Evolutionary conservation across 495 filamentous ascomycete species (phyloP).

Genomic region (Penicillium steckii): DNA sequence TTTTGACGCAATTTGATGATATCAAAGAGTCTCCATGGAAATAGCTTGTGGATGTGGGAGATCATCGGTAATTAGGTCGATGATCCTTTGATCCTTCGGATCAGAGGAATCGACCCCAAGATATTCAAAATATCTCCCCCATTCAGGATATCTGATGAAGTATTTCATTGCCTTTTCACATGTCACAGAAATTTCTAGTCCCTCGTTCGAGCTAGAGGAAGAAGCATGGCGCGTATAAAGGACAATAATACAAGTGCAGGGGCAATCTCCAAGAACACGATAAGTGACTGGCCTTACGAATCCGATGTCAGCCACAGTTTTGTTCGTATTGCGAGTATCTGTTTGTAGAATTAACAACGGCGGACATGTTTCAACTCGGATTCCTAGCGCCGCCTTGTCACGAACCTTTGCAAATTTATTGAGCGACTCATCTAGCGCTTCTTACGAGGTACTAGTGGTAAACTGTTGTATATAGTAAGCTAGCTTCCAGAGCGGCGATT

Average conservation of each 20-base stretch:
- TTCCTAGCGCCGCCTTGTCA: constrained; percentile 33
- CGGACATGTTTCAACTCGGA: constrained; percentile 17
- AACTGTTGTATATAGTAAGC: constrained; percentile 37
- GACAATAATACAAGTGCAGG: constrained; percentile 13
- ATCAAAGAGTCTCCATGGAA: too few relatives aligned
- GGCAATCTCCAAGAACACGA: constrained; percentile 15
- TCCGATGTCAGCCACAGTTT: constrained; percentile 20
- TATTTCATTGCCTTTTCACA: constrained; percentile 36
- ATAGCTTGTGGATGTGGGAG: too few relatives aligned
- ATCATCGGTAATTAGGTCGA: too few relatives aligned
- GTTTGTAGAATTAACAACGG: constrained; percentile 23
- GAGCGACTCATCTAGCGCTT: constrained; percentile 24
- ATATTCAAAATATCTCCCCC: constrained; percentile 41
- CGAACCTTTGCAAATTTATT: constrained; percentile 31
- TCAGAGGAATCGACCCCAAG: constrained; percentile 12
- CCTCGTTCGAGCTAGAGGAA: constrained; percentile 33
- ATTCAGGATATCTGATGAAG: constrained; percentile 39
- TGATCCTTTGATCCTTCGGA: not conserved
- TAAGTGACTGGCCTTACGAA: constrained; percentile 22
- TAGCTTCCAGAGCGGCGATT: constrained; percentile 32
- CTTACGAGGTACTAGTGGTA: constrained; percentile 34
- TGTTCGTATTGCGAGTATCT: constrained; percentile 24
- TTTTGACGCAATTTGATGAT: too few relatives aligned
- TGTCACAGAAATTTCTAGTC: constrained; percentile 40
- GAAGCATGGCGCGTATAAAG: constrained; percentile 20